Evolutionary conservation across 306 rosid genomes (phyloP).

Genomic region (Ammopiptanthus mongolicus): DNA sequence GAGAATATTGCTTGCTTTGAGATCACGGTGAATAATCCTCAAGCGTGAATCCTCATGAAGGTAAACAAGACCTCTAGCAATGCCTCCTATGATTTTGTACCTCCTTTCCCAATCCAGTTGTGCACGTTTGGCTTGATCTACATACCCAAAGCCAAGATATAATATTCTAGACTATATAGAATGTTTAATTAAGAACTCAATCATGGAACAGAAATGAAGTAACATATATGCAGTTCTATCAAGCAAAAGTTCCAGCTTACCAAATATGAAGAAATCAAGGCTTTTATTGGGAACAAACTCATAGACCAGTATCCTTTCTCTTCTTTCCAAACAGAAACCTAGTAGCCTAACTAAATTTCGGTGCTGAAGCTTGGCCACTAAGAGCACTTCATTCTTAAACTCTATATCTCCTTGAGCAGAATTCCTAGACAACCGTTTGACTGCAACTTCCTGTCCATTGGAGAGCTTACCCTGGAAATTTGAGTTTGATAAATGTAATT

Average conservation of each 20-base stretch:
- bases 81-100: slow-evolving; percentile 36
- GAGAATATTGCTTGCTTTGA: slow-evolving; percentile 39
- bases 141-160: background rate
- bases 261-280: slow-evolving; percentile 49
- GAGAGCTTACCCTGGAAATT: slow-evolving; percentile 27
- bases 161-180: background rate
- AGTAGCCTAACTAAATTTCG: slow-evolving; percentile 42
- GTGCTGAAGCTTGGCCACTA: slow-evolving; percentile 53
- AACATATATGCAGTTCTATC: background rate
- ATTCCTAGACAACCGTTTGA: slow-evolving; percentile 36
- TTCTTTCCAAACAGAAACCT: slow-evolving; percentile 36
- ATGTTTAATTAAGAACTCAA: background rate
- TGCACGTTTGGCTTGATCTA: slow-evolving; percentile 27
- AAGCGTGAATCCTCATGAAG: slow-evolving; percentile 44
- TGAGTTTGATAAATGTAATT: background rate
- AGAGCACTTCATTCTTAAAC: slow-evolving; percentile 43
- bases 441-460: slow-evolving; percentile 37
- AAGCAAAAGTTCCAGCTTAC: slow-evolving; percentile 15
- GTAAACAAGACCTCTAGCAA: slow-evolving; percentile 37
- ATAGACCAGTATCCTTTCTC: slow-evolving; percentile 42
- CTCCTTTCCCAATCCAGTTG: slow-evolving; percentile 29
- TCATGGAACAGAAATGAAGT: too few species aligned
- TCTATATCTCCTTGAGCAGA: slow-evolving; percentile 42
- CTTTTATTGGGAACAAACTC: slow-evolving; percentile 48
- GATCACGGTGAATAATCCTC: slow-evolving; percentile 38